Evolutionary conservation across 1,284 basidiomycete species (phyloP).

Genomic region (Clitocybe nebularis): DNA sequence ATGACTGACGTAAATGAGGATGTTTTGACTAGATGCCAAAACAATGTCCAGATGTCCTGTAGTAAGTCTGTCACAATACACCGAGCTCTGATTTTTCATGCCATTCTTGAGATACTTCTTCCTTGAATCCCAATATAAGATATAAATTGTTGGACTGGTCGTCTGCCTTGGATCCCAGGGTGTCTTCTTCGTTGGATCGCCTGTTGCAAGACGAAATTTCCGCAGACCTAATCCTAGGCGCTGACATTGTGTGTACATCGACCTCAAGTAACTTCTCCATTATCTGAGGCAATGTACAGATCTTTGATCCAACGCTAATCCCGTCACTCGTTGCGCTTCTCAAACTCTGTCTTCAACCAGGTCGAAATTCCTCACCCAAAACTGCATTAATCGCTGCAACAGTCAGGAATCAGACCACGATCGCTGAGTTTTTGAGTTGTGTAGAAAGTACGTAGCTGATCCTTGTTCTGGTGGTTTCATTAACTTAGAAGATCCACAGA

Average conservation of each 20-base stretch:
- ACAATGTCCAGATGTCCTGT: slow-evolving; percentile 57
- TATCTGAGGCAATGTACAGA: slow-evolving; percentile 34
- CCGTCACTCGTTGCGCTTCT: slow-evolving; percentile 53
- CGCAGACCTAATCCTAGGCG: slow-evolving; percentile 60
- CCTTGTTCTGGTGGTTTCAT: slow-evolving; percentile 14
- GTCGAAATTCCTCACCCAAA: slow-evolving; percentile 14
- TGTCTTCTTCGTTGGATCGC: slow-evolving; percentile 18
- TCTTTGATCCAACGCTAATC: slow-evolving; percentile 65
- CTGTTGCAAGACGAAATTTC: slow-evolving; percentile 38
- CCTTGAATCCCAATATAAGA: slow-evolving; percentile 39
- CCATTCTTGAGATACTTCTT: slow-evolving; percentile 44
- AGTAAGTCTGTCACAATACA: slow-evolving; percentile 42
- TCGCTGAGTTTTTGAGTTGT: slow-evolving; percentile 23
- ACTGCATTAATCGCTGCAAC: slow-evolving; percentile 58
- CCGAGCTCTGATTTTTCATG: slow-evolving; percentile 1
- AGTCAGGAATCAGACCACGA: slow-evolving; percentile 35
- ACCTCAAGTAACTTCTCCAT: not conserved
- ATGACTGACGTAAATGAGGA: slow-evolving; percentile 62
- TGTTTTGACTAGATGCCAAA: slow-evolving; percentile 58
- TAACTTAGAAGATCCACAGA: slow-evolving; percentile 20
- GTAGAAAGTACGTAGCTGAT: slow-evolving; percentile 22
- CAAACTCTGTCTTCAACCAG: slow-evolving; percentile 37
- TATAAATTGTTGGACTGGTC: slow-evolving; percentile 60
- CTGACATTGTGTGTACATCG: slow-evolving; percentile 54
- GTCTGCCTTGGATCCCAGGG: slow-evolving; percentile 40